Evolutionary conservation across 768 basidiomycete species (phyloP), one percentile per base, ranked within the genome.

Genomic region (Boletus tomentosulus): DNA sequence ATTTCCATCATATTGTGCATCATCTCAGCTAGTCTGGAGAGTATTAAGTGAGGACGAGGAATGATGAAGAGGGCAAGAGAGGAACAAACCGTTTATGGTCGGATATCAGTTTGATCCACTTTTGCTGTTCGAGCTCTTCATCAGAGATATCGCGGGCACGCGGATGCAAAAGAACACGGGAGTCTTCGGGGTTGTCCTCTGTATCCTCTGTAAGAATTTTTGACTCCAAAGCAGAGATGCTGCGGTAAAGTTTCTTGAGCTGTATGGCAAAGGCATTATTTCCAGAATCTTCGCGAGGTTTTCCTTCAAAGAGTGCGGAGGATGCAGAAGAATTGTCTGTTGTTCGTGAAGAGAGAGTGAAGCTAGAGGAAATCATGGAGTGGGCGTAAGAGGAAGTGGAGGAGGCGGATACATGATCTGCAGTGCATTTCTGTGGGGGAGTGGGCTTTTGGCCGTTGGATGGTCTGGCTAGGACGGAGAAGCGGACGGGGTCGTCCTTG

Each of bases 401-500:
- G 0, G 87, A 87, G 0, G 85, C 85, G 13, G 86, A 89, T 25
- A 89, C 74, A 53, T 85, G 83, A 62, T 90, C 89, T 27, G 76
- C 82, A 1, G 86, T 84, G 10, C 78, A 76, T 59, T 84, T 84
- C 25, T 82, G 77, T n/a, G 78, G 75, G 7, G 82, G 80, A 0
- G 74, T 60, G 1, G 79, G 76, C 6, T 79, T 78, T 38, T 66
- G 65, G 48, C 62, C 65, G 47, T 9, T 63, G 56, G 44, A 65
- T 9, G 85, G 78, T 39, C 84, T 80, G 4, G 81, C 73, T 34
- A 83, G 78, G 33, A 85, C 80, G 37, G 82, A 75, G 71, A 98
- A 98, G 11, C 87, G 82, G 31, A 93, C 82, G 0, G 97, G 92
- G 67, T 98, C 92, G 67, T 98, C 90, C 63, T 91, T 85, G 37